Percentiles rank a stretch among this genome's conserved stretches.
phyloP scores from a whole-genome alignment of 2,329 filamentous ascomycete genomes.

The Colletotrichum trifolii region DNA sequence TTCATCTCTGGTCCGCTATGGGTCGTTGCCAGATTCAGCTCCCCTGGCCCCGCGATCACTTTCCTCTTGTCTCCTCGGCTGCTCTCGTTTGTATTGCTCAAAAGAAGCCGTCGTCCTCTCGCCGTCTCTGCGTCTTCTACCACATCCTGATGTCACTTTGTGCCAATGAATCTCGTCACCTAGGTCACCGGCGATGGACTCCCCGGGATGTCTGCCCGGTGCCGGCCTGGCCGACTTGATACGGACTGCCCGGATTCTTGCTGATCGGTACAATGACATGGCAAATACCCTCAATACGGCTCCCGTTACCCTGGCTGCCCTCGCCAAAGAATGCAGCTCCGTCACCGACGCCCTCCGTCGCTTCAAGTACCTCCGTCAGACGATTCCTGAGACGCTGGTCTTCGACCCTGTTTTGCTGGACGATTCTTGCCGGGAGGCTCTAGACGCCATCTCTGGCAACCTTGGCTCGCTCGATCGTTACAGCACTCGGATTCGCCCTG shows the following conservation, averaged over 20 bases:
- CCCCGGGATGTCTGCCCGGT: conserved; percentile 35
- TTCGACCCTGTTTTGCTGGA: conserved; percentile 30
- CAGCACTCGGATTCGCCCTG: conserved; percentile 27
- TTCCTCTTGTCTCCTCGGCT: conserved; percentile 10
- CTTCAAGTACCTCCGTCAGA: conserved; percentile 25
- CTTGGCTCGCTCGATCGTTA: conserved; percentile 26
- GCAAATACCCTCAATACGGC: conserved; percentile 38
- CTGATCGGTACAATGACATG: conserved; percentile 17
- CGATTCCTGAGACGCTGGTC: conserved; percentile 15
- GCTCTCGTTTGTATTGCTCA: conserved; percentile 1
- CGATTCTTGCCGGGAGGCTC: conserved; percentile 26
- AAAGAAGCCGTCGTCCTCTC: conserved; percentile 26
- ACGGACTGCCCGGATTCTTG: conserved; percentile 24
- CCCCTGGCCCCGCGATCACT: conserved; percentile 22
- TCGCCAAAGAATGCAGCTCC: conserved; percentile 37
- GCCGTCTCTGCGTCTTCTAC: neutral
- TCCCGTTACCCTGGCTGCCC: conserved; percentile 37
- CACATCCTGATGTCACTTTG: conserved; percentile 13
- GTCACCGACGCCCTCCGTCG: conserved; percentile 30
- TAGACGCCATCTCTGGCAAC: conserved; percentile 26
- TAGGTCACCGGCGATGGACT: conserved; percentile 34
- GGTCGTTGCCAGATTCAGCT: conserved; percentile 20
- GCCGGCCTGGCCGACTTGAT: conserved; percentile 28
- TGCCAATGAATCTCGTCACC: conserved; percentile 22
- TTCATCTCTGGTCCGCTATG: conserved; percentile 13